These are phyloP conservation scores for Coniella vitis DNA, from an alignment of 2,329 filamentous ascomycete genomes.

Conservation along the genomic window DNA sequence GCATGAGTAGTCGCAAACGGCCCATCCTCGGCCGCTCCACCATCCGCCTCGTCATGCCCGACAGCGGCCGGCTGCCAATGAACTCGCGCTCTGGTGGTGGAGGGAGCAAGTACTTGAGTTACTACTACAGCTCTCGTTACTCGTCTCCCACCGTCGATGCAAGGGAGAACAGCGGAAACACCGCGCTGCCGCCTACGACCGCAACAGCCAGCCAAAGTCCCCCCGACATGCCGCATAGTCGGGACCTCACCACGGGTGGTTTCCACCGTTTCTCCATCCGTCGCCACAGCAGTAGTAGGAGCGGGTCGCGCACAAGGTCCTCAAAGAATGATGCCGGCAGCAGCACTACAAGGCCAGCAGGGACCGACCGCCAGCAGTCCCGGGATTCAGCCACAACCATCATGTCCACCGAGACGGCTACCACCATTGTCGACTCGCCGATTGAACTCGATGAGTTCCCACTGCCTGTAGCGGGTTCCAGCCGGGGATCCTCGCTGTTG, in stretches of 20 bases:
- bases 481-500: too few species aligned
- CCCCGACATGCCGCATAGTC: too few species aligned
- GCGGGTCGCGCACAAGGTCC: too few species aligned
- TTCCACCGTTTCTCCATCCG: too few species aligned
- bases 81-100: constrained; percentile 23
- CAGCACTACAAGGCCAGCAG: neutral
- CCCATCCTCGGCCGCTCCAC: constrained; percentile 1
- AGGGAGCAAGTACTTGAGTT: constrained; percentile 31
- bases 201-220: too few species aligned
- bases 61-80: constrained; percentile 14
- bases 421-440: constrained; percentile 30
- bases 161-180: too few species aligned
- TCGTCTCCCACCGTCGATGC: constrained; percentile 7
- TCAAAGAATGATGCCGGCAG: neutral
- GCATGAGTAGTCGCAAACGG: too few species aligned
- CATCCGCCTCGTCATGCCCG: constrained; percentile 12
- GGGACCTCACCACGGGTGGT: too few species aligned
- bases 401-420: constrained; percentile 29
- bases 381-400: constrained; percentile 12
- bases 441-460: constrained; percentile 13
- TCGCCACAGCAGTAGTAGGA: too few species aligned
- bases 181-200: too few species aligned
- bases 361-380: neutral
- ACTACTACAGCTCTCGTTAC: constrained; percentile 20
- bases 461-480: neutral